Percentiles rank a stretch among this genome's conserved stretches.
phyloP scores from a whole-genome alignment of 768 basidiomycete species.

The Xerocomellus amylosporus region DNA sequence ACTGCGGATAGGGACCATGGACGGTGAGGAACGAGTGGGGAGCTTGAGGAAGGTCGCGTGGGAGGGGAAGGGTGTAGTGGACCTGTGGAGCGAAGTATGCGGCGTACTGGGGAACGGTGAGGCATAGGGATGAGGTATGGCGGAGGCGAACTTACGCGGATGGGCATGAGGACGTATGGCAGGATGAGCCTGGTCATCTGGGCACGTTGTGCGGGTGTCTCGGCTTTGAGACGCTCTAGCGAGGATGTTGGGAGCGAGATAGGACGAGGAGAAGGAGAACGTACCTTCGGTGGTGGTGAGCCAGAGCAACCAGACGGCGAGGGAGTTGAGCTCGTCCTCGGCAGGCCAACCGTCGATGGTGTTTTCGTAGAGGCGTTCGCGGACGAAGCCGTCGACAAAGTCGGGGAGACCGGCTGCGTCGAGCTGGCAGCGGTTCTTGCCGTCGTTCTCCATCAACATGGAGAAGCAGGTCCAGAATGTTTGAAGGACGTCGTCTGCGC shows the following conservation, averaged over 20 bases:
- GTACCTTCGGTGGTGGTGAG: constrained; percentile 50
- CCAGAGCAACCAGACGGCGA: constrained; percentile 66
- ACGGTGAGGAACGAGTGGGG: constrained; percentile 34
- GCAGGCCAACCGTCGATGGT: constrained; percentile 53
- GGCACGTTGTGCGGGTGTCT: constrained; percentile 27
- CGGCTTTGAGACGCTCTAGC: constrained; percentile 30
- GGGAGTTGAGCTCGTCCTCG: constrained; percentile 47
- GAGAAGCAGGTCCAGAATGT: constrained; percentile 49
- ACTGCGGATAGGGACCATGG: constrained; percentile 50
- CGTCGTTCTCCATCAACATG: constrained; percentile 67
- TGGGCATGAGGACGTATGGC: constrained; percentile 49
- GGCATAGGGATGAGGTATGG: neutral
- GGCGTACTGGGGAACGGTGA: constrained; percentile 43
- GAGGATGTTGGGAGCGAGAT: constrained; percentile 18
- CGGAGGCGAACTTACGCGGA: constrained; percentile 36
- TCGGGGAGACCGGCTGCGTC: constrained; percentile 46
- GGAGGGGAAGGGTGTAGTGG: constrained; percentile 55
- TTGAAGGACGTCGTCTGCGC: constrained; percentile 30
- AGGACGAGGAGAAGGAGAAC: constrained; percentile 15
- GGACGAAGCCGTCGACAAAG: constrained; percentile 46
- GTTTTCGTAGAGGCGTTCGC: constrained; percentile 44
- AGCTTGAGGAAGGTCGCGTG: constrained; percentile 9
- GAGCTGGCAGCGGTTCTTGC: constrained; percentile 58
- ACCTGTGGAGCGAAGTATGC: constrained; percentile 58
- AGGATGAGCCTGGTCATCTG: constrained; percentile 35